A percentile compares a stretch with the other conserved stretches of the same genome.
phyloP scores from a whole-genome alignment of 2,329 filamentous ascomycete species.

The Blumeria hordei region DNA sequence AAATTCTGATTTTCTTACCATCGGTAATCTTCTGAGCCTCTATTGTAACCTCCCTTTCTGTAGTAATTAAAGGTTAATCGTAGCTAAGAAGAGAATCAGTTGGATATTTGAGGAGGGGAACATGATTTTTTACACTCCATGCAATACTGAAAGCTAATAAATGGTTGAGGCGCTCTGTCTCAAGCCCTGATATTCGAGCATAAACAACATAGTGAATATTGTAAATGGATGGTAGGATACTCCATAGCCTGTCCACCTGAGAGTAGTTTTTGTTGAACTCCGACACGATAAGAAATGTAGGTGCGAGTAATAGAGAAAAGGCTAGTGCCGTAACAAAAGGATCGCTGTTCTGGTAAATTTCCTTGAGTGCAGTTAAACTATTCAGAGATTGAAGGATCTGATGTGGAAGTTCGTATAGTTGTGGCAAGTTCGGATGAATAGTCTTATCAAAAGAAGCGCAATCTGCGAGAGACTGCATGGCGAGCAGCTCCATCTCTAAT shows the following conservation, averaged over 20 bases:
- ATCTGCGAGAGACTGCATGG: constrained; percentile 44
- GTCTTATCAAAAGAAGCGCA: constrained; percentile 54
- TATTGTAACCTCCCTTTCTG: constrained; percentile 72
- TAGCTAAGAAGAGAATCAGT: constrained; percentile 21
- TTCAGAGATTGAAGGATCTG: constrained; percentile 34
- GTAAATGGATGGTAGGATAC: constrained; percentile 67
- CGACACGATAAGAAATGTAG: constrained; percentile 48
- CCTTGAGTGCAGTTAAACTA: constrained; percentile 35
- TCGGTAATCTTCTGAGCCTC: constrained; percentile 86
- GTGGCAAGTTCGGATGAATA: constrained; percentile 48
- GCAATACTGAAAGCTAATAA: constrained; percentile 43
- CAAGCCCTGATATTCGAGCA: constrained; percentile 49
- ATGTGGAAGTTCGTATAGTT: constrained; percentile 45
- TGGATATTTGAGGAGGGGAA: background rate
- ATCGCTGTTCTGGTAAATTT: constrained; percentile 66
- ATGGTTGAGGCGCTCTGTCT: constrained; percentile 46
- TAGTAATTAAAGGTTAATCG: constrained; percentile 93
- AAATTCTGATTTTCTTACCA: constrained; percentile 25
- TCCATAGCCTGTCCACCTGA: constrained; percentile 89
- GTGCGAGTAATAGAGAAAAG: constrained; percentile 44
- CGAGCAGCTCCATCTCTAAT: constrained; percentile 40
- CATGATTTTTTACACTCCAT: constrained; percentile 45
- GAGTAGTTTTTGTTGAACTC: constrained; percentile 88
- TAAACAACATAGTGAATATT: constrained; percentile 67
- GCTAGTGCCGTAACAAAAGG: constrained; percentile 56